A percentile compares a stretch with the other conserved stretches of the same genome.
Evolutionary conservation across 768 basidiomycete genomes (phyloP).

Genomic region (Podaxis sp.): DNA sequence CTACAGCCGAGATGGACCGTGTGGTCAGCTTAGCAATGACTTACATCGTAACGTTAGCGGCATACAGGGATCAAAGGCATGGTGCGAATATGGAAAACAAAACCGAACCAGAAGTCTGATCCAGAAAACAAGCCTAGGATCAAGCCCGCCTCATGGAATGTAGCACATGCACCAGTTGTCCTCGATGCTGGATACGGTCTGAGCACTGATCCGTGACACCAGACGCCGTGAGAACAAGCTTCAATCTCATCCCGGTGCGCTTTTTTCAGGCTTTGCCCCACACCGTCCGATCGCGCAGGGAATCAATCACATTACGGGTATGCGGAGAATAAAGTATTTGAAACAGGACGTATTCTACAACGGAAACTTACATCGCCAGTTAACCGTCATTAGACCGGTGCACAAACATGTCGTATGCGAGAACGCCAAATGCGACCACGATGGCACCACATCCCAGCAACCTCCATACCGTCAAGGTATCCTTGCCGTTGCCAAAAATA

Average conservation of each 20-base stretch:
- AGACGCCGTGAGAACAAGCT: neutral
- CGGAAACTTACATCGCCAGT: neutral
- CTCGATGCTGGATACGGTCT: no score
- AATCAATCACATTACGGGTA: neutral
- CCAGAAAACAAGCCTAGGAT: neutral
- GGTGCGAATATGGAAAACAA: neutral
- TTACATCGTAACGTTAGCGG: neutral
- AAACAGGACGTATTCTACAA: neutral
- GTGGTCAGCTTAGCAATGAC: neutral
- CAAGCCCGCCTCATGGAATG: neutral
- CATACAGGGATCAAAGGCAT: neutral
- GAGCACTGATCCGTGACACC: neutral
- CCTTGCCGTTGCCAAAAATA: conserved; percentile 58
- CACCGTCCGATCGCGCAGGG: neutral
- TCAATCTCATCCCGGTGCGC: neutral
- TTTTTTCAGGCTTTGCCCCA: no score
- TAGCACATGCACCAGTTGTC: no score
- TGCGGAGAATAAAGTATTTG: neutral
- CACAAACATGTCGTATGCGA: conserved; percentile 67
- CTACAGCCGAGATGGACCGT: neutral
- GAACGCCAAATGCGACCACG: conserved; percentile 74
- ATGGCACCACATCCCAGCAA: conserved; percentile 76
- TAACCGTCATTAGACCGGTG: conserved; percentile 18
- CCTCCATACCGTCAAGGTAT: conserved; percentile 66
- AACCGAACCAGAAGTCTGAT: neutral